Base-by-base conservation (phyloP, 139 green algal genomes). In the Picochlorum sp. region DNA sequence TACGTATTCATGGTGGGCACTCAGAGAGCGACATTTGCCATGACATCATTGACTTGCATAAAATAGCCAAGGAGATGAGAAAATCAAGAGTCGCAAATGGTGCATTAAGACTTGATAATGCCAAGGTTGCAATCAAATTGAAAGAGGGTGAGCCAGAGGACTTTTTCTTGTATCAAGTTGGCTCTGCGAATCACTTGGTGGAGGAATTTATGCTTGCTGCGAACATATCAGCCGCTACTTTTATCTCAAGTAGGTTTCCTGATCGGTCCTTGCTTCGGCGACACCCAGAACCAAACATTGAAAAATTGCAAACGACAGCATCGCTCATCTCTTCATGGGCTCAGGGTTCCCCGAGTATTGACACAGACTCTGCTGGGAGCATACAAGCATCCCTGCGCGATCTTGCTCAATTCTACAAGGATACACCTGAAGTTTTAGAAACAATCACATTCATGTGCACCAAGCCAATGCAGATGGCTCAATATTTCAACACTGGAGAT, bases 151-250 rank as follows among this genome's bases (percentile, higher is more conserved):
- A 73, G 7, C 68, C 85, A 2, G 86, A 84, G 57, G 85, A 92
- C 62, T 85, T 86, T 4, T 54, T 37, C 14, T 45, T 56, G 31
- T 73, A 73, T 38, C 34, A 70, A 47, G 60, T 66, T 54, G 28
- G 64, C 28, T 88, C 92, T 57, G 78, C 88, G 54, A 97, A 98
- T 74, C 68, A 86, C 37, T 71, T 98, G 55, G 86, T 98, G 31
- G 93, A 98, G 79, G 92, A 98, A 80, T 96, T 94, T 60, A 98
- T 98, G 92, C 81, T 98, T 77, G 83, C 95, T 54, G 91, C 92
- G 49, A 98, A 98, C 72, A 88, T 85, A 69, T 78, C 62, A 15
- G 91, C 94, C 31, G 92, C 91, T 0, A 45, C 49, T 18, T 69
- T 84, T 28, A 88, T 98, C 31, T 70, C 84, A 0, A 41, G 58